Evolutionary conservation across 805 yeast genomes (phyloP), one percentile per base, ranked within the genome.

Genomic region (Barnettozyma salicaria): DNA sequence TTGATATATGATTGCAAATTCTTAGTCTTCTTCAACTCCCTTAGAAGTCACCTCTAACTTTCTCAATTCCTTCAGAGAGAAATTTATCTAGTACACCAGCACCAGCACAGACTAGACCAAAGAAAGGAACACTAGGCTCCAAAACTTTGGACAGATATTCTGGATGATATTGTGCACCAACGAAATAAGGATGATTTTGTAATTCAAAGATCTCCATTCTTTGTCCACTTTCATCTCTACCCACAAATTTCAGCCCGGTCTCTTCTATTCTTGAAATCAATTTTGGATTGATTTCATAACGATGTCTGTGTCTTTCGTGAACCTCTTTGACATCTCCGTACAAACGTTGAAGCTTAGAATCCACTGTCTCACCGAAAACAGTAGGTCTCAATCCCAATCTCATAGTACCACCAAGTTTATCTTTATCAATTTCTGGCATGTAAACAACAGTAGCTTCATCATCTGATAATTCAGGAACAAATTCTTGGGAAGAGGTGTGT

Each of bases 391-490:
- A 72, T 52, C 99, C 99, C 51, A 92, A 74, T 70, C 99, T 81
- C 99, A 92, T 92, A 35, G 97, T 90, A 50, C 99, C 99, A 47
- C 99, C 99, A 70, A 92, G 74, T 60, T 86, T 87, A 51, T 83
- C 79, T 68, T 88, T 90, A 64, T 88, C 95, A 45, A 90, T 88
- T 64, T 92, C 99, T 30, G 99, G 99, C 99, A 92, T 92, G 69
- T 87, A 92, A 33, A 92, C 85, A 41, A 92, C 94, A 36, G 87
- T 76, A 14, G 87, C 80, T 23, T 68, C 73, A 5, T 73, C 74
- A 39, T 80, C 83, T 27, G 72, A 65, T 35, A 75, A 56, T n/a
- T 70, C 67, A 18, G 78, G 73, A 47, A 74, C 76, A 56, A 90
- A 85, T 67, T 90, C 97, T 64, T 80, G 78, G 19, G 96, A 86